Evolutionary conservation across 2,329 filamentous ascomycete genomes (phyloP), one percentile per base, ranked within the genome.

Genomic region (Trichoderma koningii): DNA sequence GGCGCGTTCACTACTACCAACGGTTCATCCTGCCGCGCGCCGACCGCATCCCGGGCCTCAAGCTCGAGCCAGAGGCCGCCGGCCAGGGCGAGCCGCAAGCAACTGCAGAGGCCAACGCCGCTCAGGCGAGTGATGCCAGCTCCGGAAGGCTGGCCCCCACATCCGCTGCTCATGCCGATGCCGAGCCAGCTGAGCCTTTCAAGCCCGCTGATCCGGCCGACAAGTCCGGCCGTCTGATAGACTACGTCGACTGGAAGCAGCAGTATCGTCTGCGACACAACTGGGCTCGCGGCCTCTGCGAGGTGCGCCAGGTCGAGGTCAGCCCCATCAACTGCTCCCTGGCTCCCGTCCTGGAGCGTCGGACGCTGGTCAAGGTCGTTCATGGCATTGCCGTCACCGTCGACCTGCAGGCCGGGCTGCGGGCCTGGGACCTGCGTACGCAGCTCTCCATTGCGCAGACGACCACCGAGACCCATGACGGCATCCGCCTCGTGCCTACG

Each of bases 261-360:
- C 90, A 95, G 71, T 98, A 96, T 77, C 92, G 89, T 72, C 81
- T 97, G 56, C 85, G 91, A 52, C 90, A 97, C 74, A 98, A 98
- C 77, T 98, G 95, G 95, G 86, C 90, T 1, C 86, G 84, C 67
- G 95, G 94, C 0, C 88, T 86, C 69, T 96, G 92, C 71, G 89
- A 86, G 44, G 87, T 97, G 14, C 88, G 90, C 42, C 91, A 96
- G 75, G 85, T 97, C 34, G 82, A 87, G 51, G 83, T 92, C 26
- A 71, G 71, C 45, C 71, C 73, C 45, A 60, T 66, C 10, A 79
- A 82, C 21, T 52, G 61, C 79, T 68, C 64, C 72, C 38, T 53
- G 67, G 55, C 47, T 67, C 64, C n/a, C 68, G 45, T 56, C 26
- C 17, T 21, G 62, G 73, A 87, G 74, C 65, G 69, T 45, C 70